These are phyloP conservation scores for Neurospora sp. DNA, from an alignment of 495 filamentous ascomycete species.

Conservation along the genomic window DNA sequence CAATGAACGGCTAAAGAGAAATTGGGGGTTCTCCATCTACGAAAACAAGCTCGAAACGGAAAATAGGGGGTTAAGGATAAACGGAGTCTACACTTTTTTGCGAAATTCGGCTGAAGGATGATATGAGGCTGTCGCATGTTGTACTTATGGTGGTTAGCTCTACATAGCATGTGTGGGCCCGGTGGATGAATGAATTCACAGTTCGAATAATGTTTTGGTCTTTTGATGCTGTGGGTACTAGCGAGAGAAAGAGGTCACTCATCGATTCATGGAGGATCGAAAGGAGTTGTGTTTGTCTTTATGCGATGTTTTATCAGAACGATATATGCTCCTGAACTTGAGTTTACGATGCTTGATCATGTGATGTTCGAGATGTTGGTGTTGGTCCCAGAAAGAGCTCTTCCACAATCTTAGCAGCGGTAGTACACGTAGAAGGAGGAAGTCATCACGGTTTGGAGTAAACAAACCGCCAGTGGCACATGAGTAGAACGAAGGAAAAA, in stretches of 20 bases:
- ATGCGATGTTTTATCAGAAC: background rate
- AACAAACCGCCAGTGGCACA: background rate
- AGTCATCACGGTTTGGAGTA: background rate
- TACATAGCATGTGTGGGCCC: background rate
- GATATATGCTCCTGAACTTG: background rate
- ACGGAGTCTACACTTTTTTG: background rate
- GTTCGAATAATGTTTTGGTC: background rate
- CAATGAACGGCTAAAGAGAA: slow-evolving; percentile 2
- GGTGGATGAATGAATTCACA: background rate
- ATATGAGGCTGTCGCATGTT: background rate
- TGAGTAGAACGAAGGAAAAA: background rate
- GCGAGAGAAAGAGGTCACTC: background rate
- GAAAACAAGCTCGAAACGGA: background rate
- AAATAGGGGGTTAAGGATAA: background rate
- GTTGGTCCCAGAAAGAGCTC: background rate
- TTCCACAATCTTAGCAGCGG: background rate
- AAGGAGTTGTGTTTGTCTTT: background rate
- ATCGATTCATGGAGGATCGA: background rate
- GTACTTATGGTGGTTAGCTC: background rate
- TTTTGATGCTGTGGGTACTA: background rate
- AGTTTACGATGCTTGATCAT: background rate
- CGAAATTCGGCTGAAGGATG: background rate
- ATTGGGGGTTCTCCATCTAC: background rate
- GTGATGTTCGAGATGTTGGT: background rate
- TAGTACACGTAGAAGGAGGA: background rate